Base-by-base conservation (phyloP, 2,329 filamentous ascomycete genomes). In the Fusarium anthophilum region DNA sequence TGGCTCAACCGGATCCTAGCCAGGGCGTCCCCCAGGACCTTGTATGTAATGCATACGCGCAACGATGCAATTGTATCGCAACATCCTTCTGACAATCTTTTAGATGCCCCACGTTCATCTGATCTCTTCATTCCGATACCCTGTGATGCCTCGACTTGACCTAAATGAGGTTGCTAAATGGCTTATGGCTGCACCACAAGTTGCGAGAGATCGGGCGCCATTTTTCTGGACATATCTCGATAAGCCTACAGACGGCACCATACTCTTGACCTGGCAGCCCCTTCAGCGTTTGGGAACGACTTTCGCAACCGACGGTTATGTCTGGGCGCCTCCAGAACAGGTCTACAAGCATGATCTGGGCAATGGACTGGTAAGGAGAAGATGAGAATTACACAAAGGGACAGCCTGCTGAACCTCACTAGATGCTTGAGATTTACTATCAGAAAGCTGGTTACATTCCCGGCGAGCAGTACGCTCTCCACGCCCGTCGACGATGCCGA, bases 151-250 rank as follows among this genome's bases (percentile, higher is more conserved):
- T 57, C 89, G 90, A 59, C 87, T 97, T 75, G 90, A 92, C 76
- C 87, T 93, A 37, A 90, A 93, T 66, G 93, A 95, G 74, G 93
- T 96, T 32, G 92, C 94, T 70, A 92, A 94, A 79, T 96, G 94
- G 88, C 89, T 98, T 69, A 87, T 95, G 80, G 90, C 91, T 78
- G 95, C 95, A 44, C 94, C 95, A 14, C 92, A 94, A 80, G 93
- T 98, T 71, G 93, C 95, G 76, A 93, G 94, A 82, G 93, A 97
- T 79, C 87, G 91, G 73, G 92, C 95, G 55, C 91, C 96, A 6
- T 95, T 99, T 88, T 94, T 92, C 83, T 99, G 96, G 96, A 95
- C 93, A 51, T 98, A 96, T 82, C 90, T 98, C 64, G 91, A 96
- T 77, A 89, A 91, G 60, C 96, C 96, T 17, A 88, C 88, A 59